Percentiles rank a stretch among this genome's conserved stretches.
Evolutionary conservation across 345 rosid species (phyloP).

Genomic region (Erucastrum elatum): DNA sequence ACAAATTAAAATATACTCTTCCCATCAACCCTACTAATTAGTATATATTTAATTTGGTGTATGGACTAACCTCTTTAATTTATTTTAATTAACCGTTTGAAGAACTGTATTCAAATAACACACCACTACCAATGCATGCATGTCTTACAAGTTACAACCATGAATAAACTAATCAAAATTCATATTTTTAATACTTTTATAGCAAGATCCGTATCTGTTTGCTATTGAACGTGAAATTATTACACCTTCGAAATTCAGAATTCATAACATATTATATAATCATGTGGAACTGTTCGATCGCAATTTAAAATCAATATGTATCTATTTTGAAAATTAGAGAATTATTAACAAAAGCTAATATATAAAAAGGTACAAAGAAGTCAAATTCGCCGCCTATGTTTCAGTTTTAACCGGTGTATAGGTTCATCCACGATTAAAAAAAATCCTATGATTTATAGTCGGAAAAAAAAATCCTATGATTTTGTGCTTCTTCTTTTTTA

Average conservation of each 20-base stretch:
- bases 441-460: too few species aligned
- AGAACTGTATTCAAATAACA: background rate
- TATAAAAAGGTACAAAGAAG: background rate
- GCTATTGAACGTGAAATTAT: background rate
- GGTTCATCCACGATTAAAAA: background rate
- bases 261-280: background rate
- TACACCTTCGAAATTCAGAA: background rate
- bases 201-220: background rate
- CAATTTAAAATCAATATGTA: background rate
- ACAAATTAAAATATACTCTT: constrained; percentile 19
- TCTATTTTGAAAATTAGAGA: too few species aligned
- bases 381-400: background rate
- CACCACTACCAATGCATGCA: constrained; percentile 24
- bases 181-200: background rate
- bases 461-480: too few species aligned
- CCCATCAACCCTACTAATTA: constrained; percentile 27
- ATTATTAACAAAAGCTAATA: too few species aligned
- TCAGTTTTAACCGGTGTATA: background rate
- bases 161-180: constrained; percentile 14
- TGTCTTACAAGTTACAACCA: constrained; percentile 30
- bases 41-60: constrained; percentile 29
- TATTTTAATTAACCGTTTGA: background rate
- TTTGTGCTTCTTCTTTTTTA: background rate
- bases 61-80: background rate
- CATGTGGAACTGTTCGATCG: background rate